phyloP scores from a whole-genome alignment of 2,329 filamentous ascomycete genomes.

The Fusarium floridanum region DNA sequence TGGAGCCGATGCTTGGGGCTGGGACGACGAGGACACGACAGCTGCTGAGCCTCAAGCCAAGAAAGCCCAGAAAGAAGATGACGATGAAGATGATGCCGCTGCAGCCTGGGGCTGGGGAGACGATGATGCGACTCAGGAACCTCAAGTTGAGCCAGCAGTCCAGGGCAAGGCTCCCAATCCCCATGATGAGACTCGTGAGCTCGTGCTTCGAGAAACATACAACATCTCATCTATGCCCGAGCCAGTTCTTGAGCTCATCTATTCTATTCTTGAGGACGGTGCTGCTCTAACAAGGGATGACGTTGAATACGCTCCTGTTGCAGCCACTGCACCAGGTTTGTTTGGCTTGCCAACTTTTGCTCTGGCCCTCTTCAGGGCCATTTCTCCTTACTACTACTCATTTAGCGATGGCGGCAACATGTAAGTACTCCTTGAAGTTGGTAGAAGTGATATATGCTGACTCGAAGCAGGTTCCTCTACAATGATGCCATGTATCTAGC shows the following conservation, averaged over 20 bases:
- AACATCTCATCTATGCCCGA: conserved; percentile 90
- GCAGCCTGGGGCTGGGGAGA: conserved; percentile 92
- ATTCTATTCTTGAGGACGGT: conserved; percentile 70
- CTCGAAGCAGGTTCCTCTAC: conserved; percentile 68
- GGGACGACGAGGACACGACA: conserved; percentile 73
- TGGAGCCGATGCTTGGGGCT: conserved; percentile 82
- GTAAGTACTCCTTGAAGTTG: conserved; percentile 55
- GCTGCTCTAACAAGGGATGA: conserved; percentile 69
- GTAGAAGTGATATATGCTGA: conserved; percentile 9
- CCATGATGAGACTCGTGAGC: conserved; percentile 65
- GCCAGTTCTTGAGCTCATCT: conserved; percentile 77
- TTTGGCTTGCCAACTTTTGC: conserved; percentile 79
- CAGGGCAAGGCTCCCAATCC: conserved; percentile 33
- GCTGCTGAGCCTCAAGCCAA: conserved; percentile 41
- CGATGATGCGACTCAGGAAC: conserved; percentile 62
- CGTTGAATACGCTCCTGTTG: conserved; percentile 68
- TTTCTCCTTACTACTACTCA: conserved; percentile 80
- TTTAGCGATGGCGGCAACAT: conserved; percentile 73
- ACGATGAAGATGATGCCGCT: conserved; percentile 62
- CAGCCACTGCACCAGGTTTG: conserved; percentile 75
- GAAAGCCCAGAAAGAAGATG: conserved; percentile 29
- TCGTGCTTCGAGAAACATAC: conserved; percentile 88
- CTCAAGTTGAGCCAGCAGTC: conserved; percentile 30
- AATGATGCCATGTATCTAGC: conserved; percentile 76
- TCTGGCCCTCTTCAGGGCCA: conserved; percentile 83